These are phyloP conservation scores for Chlamydomonas incerta DNA, from an alignment of 139 green algal species.

Conservation along the genomic window DNA sequence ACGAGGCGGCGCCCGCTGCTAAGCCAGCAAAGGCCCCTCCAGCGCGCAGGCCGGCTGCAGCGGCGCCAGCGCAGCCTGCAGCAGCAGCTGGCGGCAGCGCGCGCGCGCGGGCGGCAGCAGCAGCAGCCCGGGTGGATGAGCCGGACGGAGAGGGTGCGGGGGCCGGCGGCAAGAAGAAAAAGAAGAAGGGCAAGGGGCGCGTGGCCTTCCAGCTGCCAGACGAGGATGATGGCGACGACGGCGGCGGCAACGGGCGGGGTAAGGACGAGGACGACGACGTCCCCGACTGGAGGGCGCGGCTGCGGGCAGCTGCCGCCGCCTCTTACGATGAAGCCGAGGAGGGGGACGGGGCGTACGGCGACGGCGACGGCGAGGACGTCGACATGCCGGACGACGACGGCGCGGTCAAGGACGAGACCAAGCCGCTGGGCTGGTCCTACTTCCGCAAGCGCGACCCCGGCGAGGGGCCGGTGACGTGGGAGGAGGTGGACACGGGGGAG, in stretches of 20 bases:
- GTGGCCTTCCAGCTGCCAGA: slow-evolving; percentile 8
- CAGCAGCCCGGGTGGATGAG: too few species aligned
- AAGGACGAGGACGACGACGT: neutral
- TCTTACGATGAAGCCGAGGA: neutral
- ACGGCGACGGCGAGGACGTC: neutral
- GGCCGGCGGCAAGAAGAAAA: too few species aligned
- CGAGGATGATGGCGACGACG: neutral
- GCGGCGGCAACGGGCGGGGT: neutral
- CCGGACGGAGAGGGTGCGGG: neutral
- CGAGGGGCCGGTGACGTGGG: slow-evolving; percentile 27
- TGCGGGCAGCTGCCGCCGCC: neutral
- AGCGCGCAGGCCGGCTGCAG: too few species aligned
- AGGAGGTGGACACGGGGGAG: slow-evolving; percentile 35
- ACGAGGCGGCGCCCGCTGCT: neutral
- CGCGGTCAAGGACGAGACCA: slow-evolving; percentile 17
- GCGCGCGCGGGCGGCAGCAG: neutral
- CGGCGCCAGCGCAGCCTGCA: neutral
- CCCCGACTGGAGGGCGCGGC: too few species aligned
- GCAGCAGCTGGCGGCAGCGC: neutral
- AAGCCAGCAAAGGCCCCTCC: too few species aligned
- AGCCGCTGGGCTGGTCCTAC: slow-evolving; percentile 38
- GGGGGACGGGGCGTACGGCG: neutral
- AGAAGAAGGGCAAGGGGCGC: neutral
- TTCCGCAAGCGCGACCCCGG: slow-evolving; percentile 18
- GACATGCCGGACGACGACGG: neutral